Base-by-base conservation (phyloP, 768 basidiomycete genomes). In the Gyrodon lividus region DNA sequence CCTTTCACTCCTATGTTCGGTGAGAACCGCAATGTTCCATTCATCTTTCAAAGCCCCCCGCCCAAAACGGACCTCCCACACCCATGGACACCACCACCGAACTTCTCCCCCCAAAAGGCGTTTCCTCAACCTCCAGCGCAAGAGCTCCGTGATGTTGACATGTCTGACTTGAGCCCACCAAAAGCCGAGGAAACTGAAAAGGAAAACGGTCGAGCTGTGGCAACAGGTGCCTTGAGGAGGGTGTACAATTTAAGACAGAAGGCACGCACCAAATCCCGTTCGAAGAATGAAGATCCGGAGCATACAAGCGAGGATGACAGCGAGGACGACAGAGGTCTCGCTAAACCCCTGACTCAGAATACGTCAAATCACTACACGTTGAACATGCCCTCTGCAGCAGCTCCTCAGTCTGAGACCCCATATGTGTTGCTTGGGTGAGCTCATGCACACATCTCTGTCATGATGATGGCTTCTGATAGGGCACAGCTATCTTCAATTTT, bases 401-500 rank as follows among this genome's bases (percentile, higher is more conserved):
- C 74, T 22, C 74, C 77, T 37, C 78, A 72, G 54, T 82, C 82
- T 24, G 87, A 90, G 54, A 70, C 75, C 31, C 95, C 95, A 19
- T 91, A 92, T 70, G 73, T 94, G 48, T 74, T 97, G 24, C 78
- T 93, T 43, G 93, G 94, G 93, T 94, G 59, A 64, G 86, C 26
- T 22, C 13, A 46, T 46, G 54, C 31, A 30, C 24, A 44, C 37
- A 17, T 45, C 46, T 34, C 38, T 49, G 20, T 43, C 40, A 51
- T 23, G 20, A 37, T 62, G 54, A 62, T 51, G 45, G 43, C 46
- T 38, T 51, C 59, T 59, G 19, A 69, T 37, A 14, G 4, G 35
- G 16, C 10, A 38, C 55, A 90, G 91, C 55, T 98, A 98, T 69
- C 74, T 96, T 19, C 96, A 98, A 66, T 92, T 98, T 72, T 83